Evolutionary conservation across 1,139 yeast genomes (phyloP), one percentile per base, ranked within the genome.

Genomic region (Saccharomyces hybrid): DNA sequence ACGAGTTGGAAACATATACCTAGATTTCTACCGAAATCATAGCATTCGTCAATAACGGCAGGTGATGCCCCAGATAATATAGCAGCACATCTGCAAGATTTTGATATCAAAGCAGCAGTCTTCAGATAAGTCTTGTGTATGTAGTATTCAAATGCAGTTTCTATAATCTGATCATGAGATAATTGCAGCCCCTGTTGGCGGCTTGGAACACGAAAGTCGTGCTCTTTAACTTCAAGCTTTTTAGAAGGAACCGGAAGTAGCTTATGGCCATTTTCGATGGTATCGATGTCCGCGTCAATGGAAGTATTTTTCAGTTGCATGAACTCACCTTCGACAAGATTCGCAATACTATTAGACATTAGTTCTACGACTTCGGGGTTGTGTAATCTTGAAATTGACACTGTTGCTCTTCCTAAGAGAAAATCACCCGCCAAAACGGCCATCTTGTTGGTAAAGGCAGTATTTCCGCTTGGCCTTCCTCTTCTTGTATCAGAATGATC

Each of bases 281-380:
- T 61, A 11, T 58, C 50, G 29, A 77, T 70, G 49, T 77, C 75
- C 46, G 74, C 68, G 52, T 78, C 82, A 53, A 84, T 72, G 2
- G 90, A 95, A 0, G 97, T 89, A 71, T 93, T 93, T 64, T 91
- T 91, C 74, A 93, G 80, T 73, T 93, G 99, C 98, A 93, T 91
- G 69, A 93, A 91, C 72, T 93, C 99, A 50, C 99, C 99, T 73
- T 95, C 99, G 0, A 93, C 99, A 58, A 95, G 77, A 69, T 95
- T 95, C 27, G 98, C 99, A 69, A 93, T 93, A 46, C 97, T 87
- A 6, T 97, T 93, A 4, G 97, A 89, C 73, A 95, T 81, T 58
- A 95, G 78, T 73, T 93, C 99, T 59, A 90, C 91, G 51, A 93
- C 99, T 74, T 93, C 98, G n/a, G 97, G 95, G 69, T 93, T 91